A percentile compares a stretch with the other conserved stretches of the same genome.
Conservation (phyloP, 2,329 filamentous ascomycete species). For the Fusarium dlaminii region DNA sequence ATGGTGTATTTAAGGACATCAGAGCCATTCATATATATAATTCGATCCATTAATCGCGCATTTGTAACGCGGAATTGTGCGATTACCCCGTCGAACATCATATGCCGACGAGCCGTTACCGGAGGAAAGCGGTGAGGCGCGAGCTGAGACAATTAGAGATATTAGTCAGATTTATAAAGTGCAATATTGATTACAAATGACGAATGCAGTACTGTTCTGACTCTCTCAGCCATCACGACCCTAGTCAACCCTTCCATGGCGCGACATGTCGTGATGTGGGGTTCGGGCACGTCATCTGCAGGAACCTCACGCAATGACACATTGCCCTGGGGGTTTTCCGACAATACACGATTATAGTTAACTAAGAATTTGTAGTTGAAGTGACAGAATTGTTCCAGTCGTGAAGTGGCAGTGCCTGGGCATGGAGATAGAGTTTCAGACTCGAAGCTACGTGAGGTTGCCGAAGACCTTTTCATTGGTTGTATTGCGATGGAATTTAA, state of each 20-base stretch:
- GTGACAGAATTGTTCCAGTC: background rate
- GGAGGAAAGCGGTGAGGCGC: background rate
- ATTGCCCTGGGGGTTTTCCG: background rate
- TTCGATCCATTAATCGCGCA: fast-evolving
- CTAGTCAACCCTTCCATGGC: background rate
- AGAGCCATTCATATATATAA: too few relatives aligned
- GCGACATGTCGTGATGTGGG: background rate
- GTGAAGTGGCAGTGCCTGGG: too few relatives aligned
- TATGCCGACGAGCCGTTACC: background rate
- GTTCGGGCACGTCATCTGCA: background rate
- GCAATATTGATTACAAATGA: background rate
- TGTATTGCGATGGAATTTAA: background rate
- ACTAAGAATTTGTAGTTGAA: background rate
- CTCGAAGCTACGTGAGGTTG: background rate
- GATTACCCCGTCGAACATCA: background rate
- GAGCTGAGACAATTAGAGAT: background rate
- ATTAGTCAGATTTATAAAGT: background rate
- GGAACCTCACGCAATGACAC: background rate
- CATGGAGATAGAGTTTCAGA: background rate
- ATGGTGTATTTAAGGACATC: fast-evolving
- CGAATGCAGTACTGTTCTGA: background rate
- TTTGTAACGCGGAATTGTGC: background rate
- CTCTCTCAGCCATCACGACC: background rate
- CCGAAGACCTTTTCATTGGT: background rate
- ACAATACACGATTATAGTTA: background rate